Base-by-base conservation (phyloP, 257 asterid species). In the Solanum phureja region DNA sequence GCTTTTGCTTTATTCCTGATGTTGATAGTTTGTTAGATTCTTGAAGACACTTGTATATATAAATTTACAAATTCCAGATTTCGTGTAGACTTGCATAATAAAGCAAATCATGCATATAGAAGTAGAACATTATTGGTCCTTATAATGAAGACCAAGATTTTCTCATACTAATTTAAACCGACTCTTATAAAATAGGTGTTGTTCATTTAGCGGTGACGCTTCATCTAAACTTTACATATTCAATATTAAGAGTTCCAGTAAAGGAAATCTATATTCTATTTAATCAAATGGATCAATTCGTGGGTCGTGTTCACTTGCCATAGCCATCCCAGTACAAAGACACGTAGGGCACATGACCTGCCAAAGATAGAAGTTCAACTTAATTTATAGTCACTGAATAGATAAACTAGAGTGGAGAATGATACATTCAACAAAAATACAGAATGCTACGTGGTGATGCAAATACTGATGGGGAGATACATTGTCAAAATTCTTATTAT, bases 281-380 rank as follows among this genome's bases (percentile, higher is more conserved):
- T 87, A 93, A 89, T 95, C 98, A 56, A 95, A 95, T 29, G 99
- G 99, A 87, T 96, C 99, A 60, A 95, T 94, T 68, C 99, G 93
- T 11, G 98, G 98, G 83, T 95, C 98, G 66, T 96, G 99, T 92
- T 96, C 99, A 29, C 98, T 96, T 18, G 99, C 98, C 98, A 96
- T 95, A 68, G 96, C 98, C 98, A 95, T 96, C 85, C 99, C 98
- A 3, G 99, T 96, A 92, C 99, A 96, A 83, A 96, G 98, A 91
- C 99, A 96, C 2, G 98, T 95, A 34, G 98, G 99, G 89, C 98
- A 95, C 99, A 97, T 95, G 29, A 97, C 98, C 98, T 95, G 95
- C 92, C 83, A 85, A 82, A 74, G 33, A 83, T 72, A 88, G 46
- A 68, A n/a, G 21, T 66, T 85, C 27, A 49, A 16, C 19, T 82